phyloP scores from a whole-genome alignment of 2,329 filamentous ascomycete species.

The Xylariaceae sp. region DNA sequence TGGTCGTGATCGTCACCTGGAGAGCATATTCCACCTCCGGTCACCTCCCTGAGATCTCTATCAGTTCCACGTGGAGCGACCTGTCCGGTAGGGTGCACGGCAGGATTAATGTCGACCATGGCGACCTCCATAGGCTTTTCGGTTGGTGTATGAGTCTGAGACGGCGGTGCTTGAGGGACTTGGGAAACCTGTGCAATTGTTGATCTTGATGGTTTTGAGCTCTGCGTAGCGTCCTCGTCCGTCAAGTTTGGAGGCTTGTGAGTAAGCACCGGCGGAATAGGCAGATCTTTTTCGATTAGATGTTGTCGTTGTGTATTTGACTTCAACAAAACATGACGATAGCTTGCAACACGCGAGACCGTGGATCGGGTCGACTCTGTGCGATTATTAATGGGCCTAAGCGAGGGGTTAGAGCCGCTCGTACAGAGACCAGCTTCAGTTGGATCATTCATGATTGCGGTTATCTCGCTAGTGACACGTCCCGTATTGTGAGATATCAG shows the following conservation, averaged over 20 bases:
- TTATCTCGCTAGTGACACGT: neutral
- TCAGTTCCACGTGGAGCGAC: neutral
- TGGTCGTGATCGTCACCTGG: conserved; percentile 9
- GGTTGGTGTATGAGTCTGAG: neutral
- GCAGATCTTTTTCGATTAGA: conserved; percentile 33
- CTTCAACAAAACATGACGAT: conserved; percentile 37
- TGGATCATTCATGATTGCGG: conserved; percentile 28
- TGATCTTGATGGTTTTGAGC: neutral
- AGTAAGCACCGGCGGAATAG: conserved; percentile 39
- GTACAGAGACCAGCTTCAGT: conserved; percentile 21
- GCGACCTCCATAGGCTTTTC: neutral
- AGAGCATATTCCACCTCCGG: neutral
- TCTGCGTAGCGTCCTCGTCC: neutral
- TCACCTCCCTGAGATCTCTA: neutral
- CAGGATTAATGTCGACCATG: neutral
- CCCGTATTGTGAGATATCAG: neutral
- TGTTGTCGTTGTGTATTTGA: conserved; percentile 23
- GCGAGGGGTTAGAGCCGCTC: conserved; percentile 34
- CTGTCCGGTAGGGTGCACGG: neutral
- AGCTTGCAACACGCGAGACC: conserved; percentile 27
- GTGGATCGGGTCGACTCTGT: conserved; percentile 35
- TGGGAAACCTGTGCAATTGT: no score
- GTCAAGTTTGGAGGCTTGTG: neutral
- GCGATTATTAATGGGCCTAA: conserved; percentile 31
- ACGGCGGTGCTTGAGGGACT: no score